These are phyloP conservation scores for Gynandropsis gynandra DNA, from an alignment of 345 rosid species.

Conservation along the genomic window DNA sequence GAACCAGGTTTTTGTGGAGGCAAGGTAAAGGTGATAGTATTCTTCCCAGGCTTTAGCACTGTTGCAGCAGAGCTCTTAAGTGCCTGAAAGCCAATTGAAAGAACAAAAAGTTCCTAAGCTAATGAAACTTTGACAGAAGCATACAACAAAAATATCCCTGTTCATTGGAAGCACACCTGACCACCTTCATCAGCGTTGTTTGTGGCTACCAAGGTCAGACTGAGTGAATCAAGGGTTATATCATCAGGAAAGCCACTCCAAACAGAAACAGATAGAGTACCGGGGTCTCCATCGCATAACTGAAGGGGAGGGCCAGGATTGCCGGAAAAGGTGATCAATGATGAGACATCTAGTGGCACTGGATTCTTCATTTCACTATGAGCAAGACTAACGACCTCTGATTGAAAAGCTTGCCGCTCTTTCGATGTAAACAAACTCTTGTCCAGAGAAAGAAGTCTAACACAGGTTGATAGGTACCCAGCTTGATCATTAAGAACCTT, in stretches of 20 bases:
- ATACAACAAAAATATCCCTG: conserved; percentile 11
- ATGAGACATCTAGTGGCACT: conserved; percentile 90
- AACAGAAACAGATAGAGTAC: conserved; percentile 68
- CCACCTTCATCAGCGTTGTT: conserved; percentile 80
- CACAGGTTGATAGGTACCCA: conserved; percentile 90
- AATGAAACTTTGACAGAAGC: not conserved
- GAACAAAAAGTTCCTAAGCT: conserved; percentile 7
- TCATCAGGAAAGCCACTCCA: conserved; percentile 99
- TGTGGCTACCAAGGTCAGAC: conserved; percentile 81
- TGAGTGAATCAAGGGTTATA: conserved; percentile 87
- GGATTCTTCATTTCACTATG: conserved; percentile 92
- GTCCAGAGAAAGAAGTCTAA: conserved; percentile 81
- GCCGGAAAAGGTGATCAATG: conserved; percentile 90
- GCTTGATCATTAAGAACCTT: conserved; percentile 88
- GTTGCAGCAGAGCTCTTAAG: conserved; percentile 66
- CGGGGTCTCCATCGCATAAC: conserved; percentile 96
- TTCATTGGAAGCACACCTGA: conserved; percentile 49
- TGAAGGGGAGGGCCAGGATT: conserved; percentile 76
- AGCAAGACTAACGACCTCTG: conserved; percentile 81
- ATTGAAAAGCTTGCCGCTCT: conserved; percentile 92
- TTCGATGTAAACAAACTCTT: conserved; percentile 68
- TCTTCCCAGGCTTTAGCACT: conserved; percentile 66
- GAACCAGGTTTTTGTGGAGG: conserved; percentile 95
- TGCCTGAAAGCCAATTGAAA: conserved; percentile 50
- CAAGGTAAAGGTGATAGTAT: conserved; percentile 57